Base-by-base conservation (phyloP, 495 filamentous ascomycete species). In the Hypoxylon cercidicola region DNA sequence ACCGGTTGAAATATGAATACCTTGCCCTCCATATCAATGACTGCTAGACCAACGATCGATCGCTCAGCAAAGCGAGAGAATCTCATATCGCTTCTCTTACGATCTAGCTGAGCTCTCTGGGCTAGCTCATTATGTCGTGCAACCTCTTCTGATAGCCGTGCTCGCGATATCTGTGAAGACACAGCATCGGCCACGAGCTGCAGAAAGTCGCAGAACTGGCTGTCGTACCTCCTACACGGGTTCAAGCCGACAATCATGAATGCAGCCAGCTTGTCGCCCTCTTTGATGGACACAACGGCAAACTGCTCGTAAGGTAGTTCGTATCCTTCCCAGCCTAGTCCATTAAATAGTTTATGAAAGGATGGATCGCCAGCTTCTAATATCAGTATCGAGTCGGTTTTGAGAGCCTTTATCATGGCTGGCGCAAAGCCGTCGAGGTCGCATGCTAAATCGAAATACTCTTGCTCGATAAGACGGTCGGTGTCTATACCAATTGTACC, bases 401-500 rank as follows among this genome's bases (percentile, higher is more conserved):
- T 82, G 16, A 85, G 80, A 52, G 87, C 82, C 34, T 84, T 75
- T 39, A 88, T 82, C 23, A 85, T 81, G 1, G 82, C 80, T 1
- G 81, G 84, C 50, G 86, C 85, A n/a, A 84, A 85, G 52, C 85
- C 83, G 21, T 75, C 77, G 11, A 81, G 81, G 12, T 77, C 76
- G 44, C 80, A 83, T 21, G 82, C 84, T 8, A 89, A 69, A 53
- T 88, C 85, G 10, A 88, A 75, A 44, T 81, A 76, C 5, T 77
- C 69, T 4, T 82, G 80, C 11, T 81, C 82, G 12, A 82, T 77
- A 10, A 74, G 72, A 72, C 89, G 87, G 13, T 78, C 78, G 4
- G 75, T 62, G 4, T 86, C 86, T 8, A 91, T 82, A 4, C 87
- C 88, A 30, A 90, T 65, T 0, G 81, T 71, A 3, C 87, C 86